These are phyloP conservation scores for Apiospora saccharicola DNA, from an alignment of 2,329 filamentous ascomycete genomes.

Conservation along the genomic window DNA sequence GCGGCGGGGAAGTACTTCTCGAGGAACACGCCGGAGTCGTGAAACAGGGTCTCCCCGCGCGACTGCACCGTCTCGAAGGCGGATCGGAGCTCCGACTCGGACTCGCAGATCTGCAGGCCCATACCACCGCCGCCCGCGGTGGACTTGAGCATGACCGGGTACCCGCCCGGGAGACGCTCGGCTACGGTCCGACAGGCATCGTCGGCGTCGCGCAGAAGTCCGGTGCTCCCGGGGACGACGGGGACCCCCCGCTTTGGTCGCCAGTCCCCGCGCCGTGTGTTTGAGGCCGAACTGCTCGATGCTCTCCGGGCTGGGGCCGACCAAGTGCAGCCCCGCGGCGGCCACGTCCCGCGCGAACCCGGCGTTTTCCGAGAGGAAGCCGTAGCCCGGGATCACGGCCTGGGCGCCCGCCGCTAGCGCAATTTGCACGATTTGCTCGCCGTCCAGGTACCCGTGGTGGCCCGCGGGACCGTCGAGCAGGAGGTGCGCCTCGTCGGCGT, in stretches of 20 bases:
- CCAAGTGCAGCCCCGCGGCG: constrained; percentile 18
- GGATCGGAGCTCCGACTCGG: constrained; percentile 57
- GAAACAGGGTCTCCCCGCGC: constrained; percentile 64
- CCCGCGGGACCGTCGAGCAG: constrained; percentile 26
- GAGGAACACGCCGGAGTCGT: constrained; percentile 67
- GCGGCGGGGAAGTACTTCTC: constrained; percentile 67
- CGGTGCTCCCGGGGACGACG: constrained; percentile 42
- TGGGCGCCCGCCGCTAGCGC: constrained; percentile 12
- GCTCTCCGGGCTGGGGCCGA: constrained; percentile 13
- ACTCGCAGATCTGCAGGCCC: constrained; percentile 64
- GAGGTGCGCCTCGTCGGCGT: constrained; percentile 29
- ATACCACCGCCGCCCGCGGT: constrained; percentile 71
- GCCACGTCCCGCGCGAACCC: constrained; percentile 5
- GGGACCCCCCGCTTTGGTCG: constrained; percentile 34
- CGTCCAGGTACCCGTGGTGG: constrained; percentile 23
- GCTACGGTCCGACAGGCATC: constrained; percentile 60
- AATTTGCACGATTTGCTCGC: constrained; percentile 22
- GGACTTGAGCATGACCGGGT: constrained; percentile 64
- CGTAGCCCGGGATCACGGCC: constrained; percentile 26
- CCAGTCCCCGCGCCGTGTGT: constrained; percentile 46
- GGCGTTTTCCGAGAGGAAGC: constrained; percentile 27
- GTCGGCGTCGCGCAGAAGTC: constrained; percentile 34
- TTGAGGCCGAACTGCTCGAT: constrained; percentile 45
- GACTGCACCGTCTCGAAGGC: constrained; percentile 63
- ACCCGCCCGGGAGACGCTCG: constrained; percentile 37